These are phyloP conservation scores for Gynostemma pentaphyllum DNA, from an alignment of 306 rosid species.

Conservation along the genomic window DNA sequence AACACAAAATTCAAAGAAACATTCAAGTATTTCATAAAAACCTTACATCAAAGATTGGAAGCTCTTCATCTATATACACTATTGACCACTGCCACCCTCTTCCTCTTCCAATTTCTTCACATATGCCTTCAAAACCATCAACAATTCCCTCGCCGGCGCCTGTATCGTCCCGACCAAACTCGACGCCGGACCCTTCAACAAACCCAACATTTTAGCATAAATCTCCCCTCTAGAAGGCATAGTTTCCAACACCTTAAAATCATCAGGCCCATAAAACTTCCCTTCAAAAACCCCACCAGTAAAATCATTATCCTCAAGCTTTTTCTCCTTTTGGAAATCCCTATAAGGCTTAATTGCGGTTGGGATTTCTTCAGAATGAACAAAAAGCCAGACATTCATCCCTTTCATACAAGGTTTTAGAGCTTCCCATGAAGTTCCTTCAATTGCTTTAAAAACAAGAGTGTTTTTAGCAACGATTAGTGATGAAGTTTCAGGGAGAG, in stretches of 20 bases:
- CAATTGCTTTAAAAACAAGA: constrained; percentile 66
- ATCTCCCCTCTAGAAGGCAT: constrained; percentile 76
- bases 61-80: constrained; percentile 6
- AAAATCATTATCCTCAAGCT: constrained; percentile 75
- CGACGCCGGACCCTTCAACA: constrained; percentile 56
- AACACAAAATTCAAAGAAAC: neutral
- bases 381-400: constrained; percentile 89
- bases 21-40: neutral
- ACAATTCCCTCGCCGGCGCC: constrained; percentile 73
- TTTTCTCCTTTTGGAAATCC: constrained; percentile 75
- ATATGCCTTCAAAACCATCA: constrained; percentile 67
- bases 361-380: constrained; percentile 88
- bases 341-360: constrained; percentile 73
- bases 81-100: constrained; percentile 21
- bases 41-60: constrained; percentile 4
- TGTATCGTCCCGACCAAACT: constrained; percentile 63
- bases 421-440: constrained; percentile 71
- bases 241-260: constrained; percentile 52
- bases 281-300: constrained; percentile 90
- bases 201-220: constrained; percentile 61
- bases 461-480: constrained; percentile 91
- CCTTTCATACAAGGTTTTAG: constrained; percentile 91
- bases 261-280: constrained; percentile 64
- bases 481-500: constrained; percentile 56
- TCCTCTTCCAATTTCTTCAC: constrained; percentile 63